phyloP scores from a whole-genome alignment of 169 alveolate species.

The Besnoitia besnoiti region DNA sequence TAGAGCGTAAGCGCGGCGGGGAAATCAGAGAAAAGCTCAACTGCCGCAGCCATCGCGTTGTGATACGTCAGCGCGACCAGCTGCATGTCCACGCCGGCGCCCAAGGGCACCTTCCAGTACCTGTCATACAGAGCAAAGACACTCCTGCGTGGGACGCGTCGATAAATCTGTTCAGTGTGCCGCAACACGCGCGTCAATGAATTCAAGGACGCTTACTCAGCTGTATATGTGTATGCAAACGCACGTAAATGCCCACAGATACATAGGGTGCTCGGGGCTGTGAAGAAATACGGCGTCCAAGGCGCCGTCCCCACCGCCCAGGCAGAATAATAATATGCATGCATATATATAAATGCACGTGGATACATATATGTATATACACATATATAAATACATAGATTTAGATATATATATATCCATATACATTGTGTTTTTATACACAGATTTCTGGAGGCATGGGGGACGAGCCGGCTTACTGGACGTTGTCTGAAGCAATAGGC shows the following conservation, averaged over 20 bases:
- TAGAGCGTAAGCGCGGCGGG: constrained; percentile 25
- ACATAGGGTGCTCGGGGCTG: too few relatives aligned
- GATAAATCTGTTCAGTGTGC: too few relatives aligned
- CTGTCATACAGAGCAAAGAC: neutral
- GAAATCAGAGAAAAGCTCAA: neutral
- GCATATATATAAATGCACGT: neutral
- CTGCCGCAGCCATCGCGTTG: constrained; percentile 4
- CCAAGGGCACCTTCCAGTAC: constrained; percentile 1
- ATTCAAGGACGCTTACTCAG: too few relatives aligned
- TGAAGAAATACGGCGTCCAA: too few relatives aligned
- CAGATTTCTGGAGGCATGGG: neutral
- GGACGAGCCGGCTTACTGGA: neutral
- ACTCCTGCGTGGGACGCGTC: too few relatives aligned
- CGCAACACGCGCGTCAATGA: too few relatives aligned
- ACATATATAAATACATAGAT: neutral
- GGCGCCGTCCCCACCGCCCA: too few relatives aligned
- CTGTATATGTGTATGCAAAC: too few relatives aligned
- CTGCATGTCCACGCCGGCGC: neutral
- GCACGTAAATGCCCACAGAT: too few relatives aligned
- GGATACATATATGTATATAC: neutral
- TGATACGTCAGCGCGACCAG: neutral
- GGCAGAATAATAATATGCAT: neutral
- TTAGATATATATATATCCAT: neutral
- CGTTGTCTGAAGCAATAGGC: neutral
- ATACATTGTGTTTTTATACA: neutral